Conservation (phyloP, 805 yeast genomes). For the Starmerella powellii region DNA sequence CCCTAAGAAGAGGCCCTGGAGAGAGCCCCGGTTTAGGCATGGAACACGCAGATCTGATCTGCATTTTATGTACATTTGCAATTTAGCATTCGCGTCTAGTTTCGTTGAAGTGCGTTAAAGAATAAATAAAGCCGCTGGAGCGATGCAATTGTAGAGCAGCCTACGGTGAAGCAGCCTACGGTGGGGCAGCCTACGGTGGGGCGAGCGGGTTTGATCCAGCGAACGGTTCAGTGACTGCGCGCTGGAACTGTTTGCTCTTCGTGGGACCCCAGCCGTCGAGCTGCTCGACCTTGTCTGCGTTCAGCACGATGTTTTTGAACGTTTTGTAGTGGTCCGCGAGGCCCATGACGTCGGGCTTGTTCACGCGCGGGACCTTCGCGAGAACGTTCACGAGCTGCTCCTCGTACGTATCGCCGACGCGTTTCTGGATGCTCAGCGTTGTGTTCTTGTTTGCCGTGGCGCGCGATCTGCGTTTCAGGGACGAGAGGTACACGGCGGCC, state of each 20-base stretch:
- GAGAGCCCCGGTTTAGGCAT: not conserved
- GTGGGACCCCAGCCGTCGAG: conserved; percentile 30
- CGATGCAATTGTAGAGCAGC: no score
- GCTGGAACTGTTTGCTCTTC: conserved; percentile 23
- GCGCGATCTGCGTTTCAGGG: conserved; percentile 26
- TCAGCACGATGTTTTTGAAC: conserved; percentile 25
- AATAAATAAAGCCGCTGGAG: no score
- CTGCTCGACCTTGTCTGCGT: conserved; percentile 21
- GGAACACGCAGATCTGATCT: no score
- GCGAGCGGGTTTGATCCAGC: conserved; percentile 12
- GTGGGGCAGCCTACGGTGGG: no score
- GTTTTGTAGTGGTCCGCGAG: conserved; percentile 28
- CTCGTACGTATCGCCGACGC: conserved; percentile 20
- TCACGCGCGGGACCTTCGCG: conserved; percentile 30
- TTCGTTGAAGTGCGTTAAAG: no score
- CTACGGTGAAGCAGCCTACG: no score
- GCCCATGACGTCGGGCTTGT: conserved; percentile 30
- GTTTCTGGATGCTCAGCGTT: conserved; percentile 16
- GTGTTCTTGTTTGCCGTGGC: conserved; percentile 25
- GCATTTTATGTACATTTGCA: no score
- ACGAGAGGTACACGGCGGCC: conserved; percentile 30
- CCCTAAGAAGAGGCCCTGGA: not conserved
- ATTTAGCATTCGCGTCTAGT: no score
- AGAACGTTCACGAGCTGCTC: conserved; percentile 28
- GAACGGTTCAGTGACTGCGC: conserved; percentile 25